Percentiles rank a stretch among this genome's conserved stretches.
Evolutionary conservation across 257 asterid species (phyloP).

Genomic region (Scutellaria baicalensis): DNA sequence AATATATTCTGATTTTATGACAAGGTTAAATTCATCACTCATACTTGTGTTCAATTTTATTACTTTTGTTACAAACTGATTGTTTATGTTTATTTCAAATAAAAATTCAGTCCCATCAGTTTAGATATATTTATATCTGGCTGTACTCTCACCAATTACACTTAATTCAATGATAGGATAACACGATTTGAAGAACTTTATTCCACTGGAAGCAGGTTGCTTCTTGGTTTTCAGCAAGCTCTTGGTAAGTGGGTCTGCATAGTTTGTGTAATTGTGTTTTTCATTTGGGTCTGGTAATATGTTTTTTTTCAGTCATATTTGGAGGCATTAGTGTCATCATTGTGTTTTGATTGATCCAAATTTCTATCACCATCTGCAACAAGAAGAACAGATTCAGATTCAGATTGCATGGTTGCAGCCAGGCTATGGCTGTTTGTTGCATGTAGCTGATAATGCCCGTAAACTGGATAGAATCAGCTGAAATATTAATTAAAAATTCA

Average conservation of each 20-base stretch:
- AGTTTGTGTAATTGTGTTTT: background rate
- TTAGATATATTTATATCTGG: background rate
- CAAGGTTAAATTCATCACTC: slow-evolving; percentile 28
- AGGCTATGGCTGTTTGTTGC: background rate
- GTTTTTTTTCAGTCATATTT: background rate
- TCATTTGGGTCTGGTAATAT: background rate
- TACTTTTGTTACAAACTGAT: background rate
- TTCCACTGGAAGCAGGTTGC: slow-evolving; percentile 42
- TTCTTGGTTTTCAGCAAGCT: slow-evolving; percentile 61
- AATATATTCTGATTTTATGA: slow-evolving; percentile 55
- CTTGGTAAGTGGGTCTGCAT: slow-evolving; percentile 39
- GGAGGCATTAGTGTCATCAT: background rate
- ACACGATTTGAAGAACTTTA: slow-evolving; percentile 57
- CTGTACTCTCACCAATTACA: background rate
- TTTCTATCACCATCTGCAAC: background rate
- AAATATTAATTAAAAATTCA: background rate
- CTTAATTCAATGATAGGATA: slow-evolving; percentile 32
- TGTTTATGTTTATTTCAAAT: background rate
- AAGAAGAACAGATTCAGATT: background rate
- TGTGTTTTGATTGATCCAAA: background rate
- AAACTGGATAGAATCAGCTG: background rate
- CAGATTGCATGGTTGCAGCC: background rate
- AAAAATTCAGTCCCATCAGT: background rate
- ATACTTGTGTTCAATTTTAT: background rate
- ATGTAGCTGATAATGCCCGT: background rate